Conservation (phyloP, 2,329 filamentous ascomycete genomes). For the Hymenotorrendiella dingleyae region DNA sequence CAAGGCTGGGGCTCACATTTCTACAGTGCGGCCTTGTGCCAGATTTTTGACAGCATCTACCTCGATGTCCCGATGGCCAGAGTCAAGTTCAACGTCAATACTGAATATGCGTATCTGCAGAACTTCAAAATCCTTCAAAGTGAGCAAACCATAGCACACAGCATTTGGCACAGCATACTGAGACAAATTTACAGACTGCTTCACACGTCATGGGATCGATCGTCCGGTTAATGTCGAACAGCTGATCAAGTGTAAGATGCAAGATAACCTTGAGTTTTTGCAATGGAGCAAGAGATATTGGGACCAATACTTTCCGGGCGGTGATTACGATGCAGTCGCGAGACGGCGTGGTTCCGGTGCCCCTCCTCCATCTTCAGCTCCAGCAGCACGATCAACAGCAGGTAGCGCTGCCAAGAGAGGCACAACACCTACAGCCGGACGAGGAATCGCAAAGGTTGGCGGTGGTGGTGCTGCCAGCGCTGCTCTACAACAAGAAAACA, state of each 20-base stretch:
- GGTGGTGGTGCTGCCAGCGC: slow-evolving; percentile 53
- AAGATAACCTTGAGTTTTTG: slow-evolving; percentile 98
- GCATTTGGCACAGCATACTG: neutral
- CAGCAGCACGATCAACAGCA: slow-evolving; percentile 46
- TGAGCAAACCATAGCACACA: slow-evolving; percentile 35
- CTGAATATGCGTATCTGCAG: slow-evolving; percentile 94
- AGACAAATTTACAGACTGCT: slow-evolving; percentile 53
- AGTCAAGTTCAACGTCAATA: slow-evolving; percentile 97
- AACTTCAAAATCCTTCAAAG: slow-evolving; percentile 98
- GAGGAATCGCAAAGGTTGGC: slow-evolving; percentile 38
- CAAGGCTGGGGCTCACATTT: slow-evolving; percentile 6
- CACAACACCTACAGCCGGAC: slow-evolving; percentile 35
- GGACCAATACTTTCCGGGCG: slow-evolving; percentile 96
- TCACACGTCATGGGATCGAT: slow-evolving; percentile 81
- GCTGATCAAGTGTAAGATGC: slow-evolving; percentile 98
- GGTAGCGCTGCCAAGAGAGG: slow-evolving; percentile 39
- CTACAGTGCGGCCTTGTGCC: slow-evolving; percentile 85
- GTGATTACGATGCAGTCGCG: slow-evolving; percentile 87
- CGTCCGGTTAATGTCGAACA: slow-evolving; percentile 82
- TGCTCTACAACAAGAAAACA: slow-evolving; percentile 78
- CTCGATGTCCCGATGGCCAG: slow-evolving; percentile 89
- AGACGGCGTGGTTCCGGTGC: slow-evolving; percentile 74
- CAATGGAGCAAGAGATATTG: slow-evolving; percentile 97
- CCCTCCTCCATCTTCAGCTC: slow-evolving; percentile 41
- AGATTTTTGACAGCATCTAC: slow-evolving; percentile 98